Base-by-base conservation (phyloP, 1,284 basidiomycete genomes). In the Violaceomyces palustris region DNA sequence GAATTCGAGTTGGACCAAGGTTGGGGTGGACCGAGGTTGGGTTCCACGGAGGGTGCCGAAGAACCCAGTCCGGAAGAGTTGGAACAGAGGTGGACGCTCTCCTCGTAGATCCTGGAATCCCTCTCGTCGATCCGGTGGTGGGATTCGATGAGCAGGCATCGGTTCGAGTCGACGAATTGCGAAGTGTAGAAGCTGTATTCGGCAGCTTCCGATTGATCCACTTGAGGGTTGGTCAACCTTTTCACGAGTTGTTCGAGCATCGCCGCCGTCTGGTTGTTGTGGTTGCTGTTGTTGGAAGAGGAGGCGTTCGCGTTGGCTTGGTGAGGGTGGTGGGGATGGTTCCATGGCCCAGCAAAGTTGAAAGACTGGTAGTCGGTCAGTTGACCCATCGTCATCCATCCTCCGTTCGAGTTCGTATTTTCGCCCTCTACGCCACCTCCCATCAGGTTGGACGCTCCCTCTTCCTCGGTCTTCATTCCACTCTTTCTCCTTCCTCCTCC, bases 81-180 rank as follows among this genome's bases (percentile, higher is more conserved):
- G 25, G 25, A 10, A 17, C 43, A 46, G 32, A 52, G 25, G 0
- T 39, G 50, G 1, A 62, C 60, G 19, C 57, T 52, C 18, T 62
- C 51, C 35, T 63, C 60, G 45, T 63, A 63, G 39, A 60, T 54
- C 42, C 48, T 44, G 15, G 54, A 50, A 34, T 59, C 56, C 19
- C 51, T 54, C 19, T 59, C 56, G 45, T 59, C 47, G 34, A 59
- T 50, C 46, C 53, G 17, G 17, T 53, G 56, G 37, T 59, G n/a
- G 7, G 29, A 31, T 7, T 17, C 29, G 29, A 17, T 17, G 29
- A 17, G n/a, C 29, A 31, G 7, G 17, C 24, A 7, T 41, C 45
- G 22, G 10, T 29, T 37, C 19, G 49, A 46, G 37, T 59, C 47
- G n/a, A 53, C 37, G 28, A 54, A 59, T 22, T 59, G 56, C 18